Base-by-base conservation (phyloP, 148 eudicot genomes). In the Diospyros lotus region DNA sequence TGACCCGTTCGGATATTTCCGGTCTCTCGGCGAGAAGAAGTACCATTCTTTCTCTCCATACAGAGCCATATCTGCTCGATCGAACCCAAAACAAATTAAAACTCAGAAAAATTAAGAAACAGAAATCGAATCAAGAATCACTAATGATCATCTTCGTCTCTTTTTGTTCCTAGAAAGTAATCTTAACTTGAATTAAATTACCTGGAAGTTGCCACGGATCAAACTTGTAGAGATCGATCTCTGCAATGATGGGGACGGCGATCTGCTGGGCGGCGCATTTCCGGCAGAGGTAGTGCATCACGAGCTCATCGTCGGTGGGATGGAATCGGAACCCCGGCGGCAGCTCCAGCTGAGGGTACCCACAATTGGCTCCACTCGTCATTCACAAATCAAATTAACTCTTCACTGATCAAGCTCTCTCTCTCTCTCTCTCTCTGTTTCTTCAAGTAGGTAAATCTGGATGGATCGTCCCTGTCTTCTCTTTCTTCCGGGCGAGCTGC, bases 21-120 rank as follows among this genome's bases (percentile, higher is more conserved):
- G 64, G 66, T 89, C 93, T 46, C 93, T 62, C 9, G 90, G 93
- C 2, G 93, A 89, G 73, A 89, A 89, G 43, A 89, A 89, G 41
- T 89, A 89, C 93, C 93, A 89, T 60, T 89, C 93, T 56, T 89
- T 89, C 39, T 87, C 93, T 43, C 90, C 93, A 59, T 87, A 85
- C 58, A 69, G 3, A 39, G 90, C 88, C 86, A 83, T 82, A 4
- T 58, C 88, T 88, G 73, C 4, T 54, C 14, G 58, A 66, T 58
- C 58, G 3, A 44, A 81, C 62, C 54, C 53, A 73, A 72, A 44
- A 3, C 5, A 65, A 41, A 38, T 17, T 50, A 56, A 80, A 38
- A 53, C 10, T 40, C 4, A 55, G 13, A 28, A 10, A 64, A 56
- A 45, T 4, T 13, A 11, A 38, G 1, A 56, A 54, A 44, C 11